Base-by-base conservation (phyloP, 495 filamentous ascomycete genomes). In the Penicillium fimorum region DNA sequence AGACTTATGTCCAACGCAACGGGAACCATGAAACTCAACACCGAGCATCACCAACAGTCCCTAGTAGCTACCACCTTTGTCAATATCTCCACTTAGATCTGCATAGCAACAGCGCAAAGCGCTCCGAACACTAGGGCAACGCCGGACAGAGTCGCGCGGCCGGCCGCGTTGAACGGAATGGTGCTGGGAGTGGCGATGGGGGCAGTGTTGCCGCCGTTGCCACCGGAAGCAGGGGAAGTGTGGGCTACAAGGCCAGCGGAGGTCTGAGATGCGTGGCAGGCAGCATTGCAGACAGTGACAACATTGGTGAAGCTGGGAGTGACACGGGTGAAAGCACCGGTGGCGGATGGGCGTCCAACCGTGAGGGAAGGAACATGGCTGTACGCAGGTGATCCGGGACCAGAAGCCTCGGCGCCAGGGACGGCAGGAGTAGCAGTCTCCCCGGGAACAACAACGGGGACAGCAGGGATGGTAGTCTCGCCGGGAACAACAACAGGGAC, bases 101-200 rank as follows among this genome's bases (percentile, higher is more conserved):
- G 62, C 56, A 70, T 59, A 37, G 58, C 63, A 47, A 56, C 47
- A 25, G 57, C 55, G 45, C 44, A 53, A 32, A 68, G 20, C 43
- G 63, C 63, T 46, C 65, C 67, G 32, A 70, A 56, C 35, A 57
- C 56, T 6, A 63, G 58, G 6, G 60, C 63, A n/a, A 63, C 24
- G 22, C 60, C 63, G 48, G 67, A 70, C 30, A 70, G 47, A 33
- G 63, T 64, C 44, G 66, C 49, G 30, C 62, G 67, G 45, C 65
- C 65, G 33, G 67, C 67, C 4, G 65, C 67, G 60, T 68, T 68
- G 58, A 57, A 68, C 9, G 56, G 40, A 53, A 52, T 42, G n/a
- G 57, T 52, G 20, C 27, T 42, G 8, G 63, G 55, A n/a, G 22
- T 55, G 44, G 58, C 15, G 12, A 45, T 30, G 41, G 59, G 54